A percentile compares a stretch with the other conserved stretches of the same genome.
Evolutionary conservation across 2,329 filamentous ascomycete genomes (phyloP).

Genomic region (Xylariaceae sp.): DNA sequence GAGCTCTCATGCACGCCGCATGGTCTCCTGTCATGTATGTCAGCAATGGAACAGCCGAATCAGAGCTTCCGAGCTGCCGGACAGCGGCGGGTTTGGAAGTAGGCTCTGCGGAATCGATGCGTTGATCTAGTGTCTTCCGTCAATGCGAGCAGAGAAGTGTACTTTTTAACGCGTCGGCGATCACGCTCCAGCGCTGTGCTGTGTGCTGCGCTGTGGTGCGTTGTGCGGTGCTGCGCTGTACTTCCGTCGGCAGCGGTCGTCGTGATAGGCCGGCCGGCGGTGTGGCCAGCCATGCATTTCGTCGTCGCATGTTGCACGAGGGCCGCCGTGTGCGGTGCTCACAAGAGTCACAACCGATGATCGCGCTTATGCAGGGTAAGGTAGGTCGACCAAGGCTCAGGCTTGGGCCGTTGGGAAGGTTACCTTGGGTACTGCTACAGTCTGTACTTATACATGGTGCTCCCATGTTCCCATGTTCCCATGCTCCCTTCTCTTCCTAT

Average conservation of each 20-base stretch:
- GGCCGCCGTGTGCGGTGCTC: conserved; percentile 6
- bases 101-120: neutral
- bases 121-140: no score
- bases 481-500: no score
- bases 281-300: neutral
- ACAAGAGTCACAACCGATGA: conserved; percentile 15
- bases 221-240: neutral
- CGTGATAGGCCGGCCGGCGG: neutral
- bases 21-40: conserved; percentile 17
- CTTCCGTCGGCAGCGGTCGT: conserved; percentile 4
- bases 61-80: conserved; percentile 9
- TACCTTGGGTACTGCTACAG: conserved; percentile 7
- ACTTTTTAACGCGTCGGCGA: conserved; percentile 9
- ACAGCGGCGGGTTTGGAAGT: conserved; percentile 4
- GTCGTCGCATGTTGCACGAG: neutral
- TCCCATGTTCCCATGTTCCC: no score
- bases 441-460: no score
- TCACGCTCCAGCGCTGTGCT: conserved; percentile 9
- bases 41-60: conserved; percentile 15
- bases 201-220: neutral
- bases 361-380: conserved; percentile 19
- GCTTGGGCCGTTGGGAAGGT: conserved; percentile 3
- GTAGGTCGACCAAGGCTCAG: conserved; percentile 5
- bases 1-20: conserved; percentile 13
- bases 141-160: neutral